Evolutionary conservation across 1,284 basidiomycete species (phyloP), one percentile per base, ranked within the genome.

Genomic region (Vanrija humicola): DNA sequence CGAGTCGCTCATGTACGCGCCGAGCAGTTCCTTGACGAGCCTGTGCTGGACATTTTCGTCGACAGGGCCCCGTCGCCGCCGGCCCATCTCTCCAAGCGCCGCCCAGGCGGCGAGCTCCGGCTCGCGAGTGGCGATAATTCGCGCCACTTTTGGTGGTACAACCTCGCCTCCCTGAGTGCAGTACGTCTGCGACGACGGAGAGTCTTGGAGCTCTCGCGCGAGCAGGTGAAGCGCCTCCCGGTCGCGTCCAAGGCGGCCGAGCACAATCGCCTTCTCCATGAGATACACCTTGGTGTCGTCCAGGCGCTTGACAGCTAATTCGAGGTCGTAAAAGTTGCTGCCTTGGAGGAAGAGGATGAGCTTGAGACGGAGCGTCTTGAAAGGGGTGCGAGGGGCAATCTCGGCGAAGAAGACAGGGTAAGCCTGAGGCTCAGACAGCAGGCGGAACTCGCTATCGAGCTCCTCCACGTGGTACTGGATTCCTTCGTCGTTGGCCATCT

Each of bases 131-230:
- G 69, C 63, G 28, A 82, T 77, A 0, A 77, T 61, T 26, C 80
- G 76, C 0, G 86, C 85, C 0, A 83, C 78, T 62, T 83, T 86
- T 1, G 80, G 75, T 0, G 86, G 80, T 1, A 92, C 76, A 25
- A 94, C 81, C 46, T 84, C 81, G 34, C 89, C 85, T 26, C 84
- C 83, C 46, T 89, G 81, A 10, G 86, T 81, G 70, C 89, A 89
- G 74, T 91, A 93, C 1, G 84, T 82, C 70, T 93, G 89, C 0
- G 90, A 89, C 0, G 88, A 87, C 0, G 82, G 77, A 0, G 83
- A 79, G 71, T 95, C 91, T 40, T 82, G 82, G 4, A 94, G 76
- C 21, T 83, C 82, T 59, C 85, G 81, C 1, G 87, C 86, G 8
- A 96, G 82, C 1, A 83, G 79, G 7, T 82, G 75, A 1, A 95